Base-by-base conservation (phyloP, 805 yeast species). In the Soucietia sequanensis region DNA sequence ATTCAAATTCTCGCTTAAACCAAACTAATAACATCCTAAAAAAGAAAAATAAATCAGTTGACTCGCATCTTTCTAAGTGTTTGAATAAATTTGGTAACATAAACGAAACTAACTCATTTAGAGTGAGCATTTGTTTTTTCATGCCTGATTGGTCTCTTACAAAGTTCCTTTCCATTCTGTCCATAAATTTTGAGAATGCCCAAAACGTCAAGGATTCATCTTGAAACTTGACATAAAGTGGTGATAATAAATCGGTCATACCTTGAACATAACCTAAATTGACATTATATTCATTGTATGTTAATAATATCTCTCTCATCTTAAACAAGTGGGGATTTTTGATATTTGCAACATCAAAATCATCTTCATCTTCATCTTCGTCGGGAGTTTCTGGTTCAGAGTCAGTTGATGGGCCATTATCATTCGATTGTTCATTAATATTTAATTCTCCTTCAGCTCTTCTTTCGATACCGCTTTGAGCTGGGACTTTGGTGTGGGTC, bases 231-330 rank as follows among this genome's bases (percentile, higher is more conserved):
- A 72, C 77, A 56, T 88, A 93, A 3, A 93, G 60, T 0, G 97
- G 97, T 0, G 96, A 84, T 23, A 93, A 65, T 33, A 93, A 65
- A 58, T 93, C 99, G 7, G 93, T 80, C 99, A 93, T 93, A 2
- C 99, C 99, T 63, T 93, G 99, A 13, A 93, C 96, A 52, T 93
- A 93, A 1, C 99, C 99, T 46, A 93, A 62, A 46, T 88, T 83
- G 30, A 67, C 70, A 57, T 93, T 90, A 56, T 81, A 74, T 58
- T 85, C 89, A 56, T 93, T 91, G 52, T 84, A 91, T 0, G 97
- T 86, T 37, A 89, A 70, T 25, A 93, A 68, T 41, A 93, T 84
- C 47, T 84, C 89, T 46, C 87, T 75, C 64, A 93, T 62, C 33
- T 65, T 73, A 41, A 76, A 70, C 39, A 93, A 65, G 58, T 93